Conservation (phyloP, 805 yeast genomes). For the Grigorovia transvaalensis region DNA sequence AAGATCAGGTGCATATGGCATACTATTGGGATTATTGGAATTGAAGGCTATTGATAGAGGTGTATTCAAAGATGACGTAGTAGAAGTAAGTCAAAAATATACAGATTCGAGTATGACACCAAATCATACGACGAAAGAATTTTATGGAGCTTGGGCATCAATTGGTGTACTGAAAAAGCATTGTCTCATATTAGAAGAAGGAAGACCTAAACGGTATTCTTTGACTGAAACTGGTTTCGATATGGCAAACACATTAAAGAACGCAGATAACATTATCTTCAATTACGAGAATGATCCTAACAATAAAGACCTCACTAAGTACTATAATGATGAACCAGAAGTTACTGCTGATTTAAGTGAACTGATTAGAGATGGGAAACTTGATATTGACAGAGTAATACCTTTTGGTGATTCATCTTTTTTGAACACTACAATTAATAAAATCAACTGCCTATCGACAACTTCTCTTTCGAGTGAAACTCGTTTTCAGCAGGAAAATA, state of each 20-base stretch:
- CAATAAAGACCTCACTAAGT: not conserved
- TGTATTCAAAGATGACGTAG: conserved; percentile 49
- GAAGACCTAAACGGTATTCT: conserved; percentile 49
- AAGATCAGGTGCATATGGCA: conserved; percentile 79
- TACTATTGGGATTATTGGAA: conserved; percentile 48
- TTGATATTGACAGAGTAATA: not conserved
- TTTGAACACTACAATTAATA: conserved; percentile 14
- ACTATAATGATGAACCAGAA: conserved; percentile 6
- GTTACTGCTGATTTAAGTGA: conserved; percentile 16
- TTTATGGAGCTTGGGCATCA: conserved; percentile 68
- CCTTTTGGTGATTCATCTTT: conserved; percentile 6
- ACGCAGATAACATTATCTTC: conserved; percentile 33
- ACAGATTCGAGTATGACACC: conserved; percentile 48
- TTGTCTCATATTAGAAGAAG: conserved; percentile 43
- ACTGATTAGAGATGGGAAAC: conserved; percentile 4
- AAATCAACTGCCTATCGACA: not conserved
- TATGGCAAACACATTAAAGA: conserved; percentile 48
- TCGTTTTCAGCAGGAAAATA: not conserved
- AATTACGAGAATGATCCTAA: conserved; percentile 7
- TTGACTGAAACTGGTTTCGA: conserved; percentile 62
- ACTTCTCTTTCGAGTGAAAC: not conserved
- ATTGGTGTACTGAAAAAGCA: conserved; percentile 52
- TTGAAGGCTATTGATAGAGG: conserved; percentile 44
- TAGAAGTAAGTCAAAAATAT: conserved; percentile 41
- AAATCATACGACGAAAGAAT: conserved; percentile 51